Base-by-base conservation (phyloP, 2,329 filamentous ascomycete species). In the Amphichorda felina region DNA sequence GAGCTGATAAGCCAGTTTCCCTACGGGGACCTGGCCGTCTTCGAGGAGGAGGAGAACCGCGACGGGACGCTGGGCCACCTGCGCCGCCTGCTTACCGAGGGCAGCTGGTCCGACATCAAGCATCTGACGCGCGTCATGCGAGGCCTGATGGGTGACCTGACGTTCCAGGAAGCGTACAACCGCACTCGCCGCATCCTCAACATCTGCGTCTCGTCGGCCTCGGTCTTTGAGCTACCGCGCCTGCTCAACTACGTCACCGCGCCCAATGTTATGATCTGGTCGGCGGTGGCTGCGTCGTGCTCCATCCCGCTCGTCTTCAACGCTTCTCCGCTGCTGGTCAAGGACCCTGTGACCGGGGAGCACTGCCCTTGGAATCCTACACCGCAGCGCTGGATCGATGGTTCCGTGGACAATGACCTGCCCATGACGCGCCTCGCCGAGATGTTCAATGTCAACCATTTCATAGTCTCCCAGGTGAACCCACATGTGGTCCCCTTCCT, bases 391-490 rank as follows among this genome's bases (percentile, higher is more conserved):
- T 95, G 85, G 73, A 94, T 96, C 35, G 89, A 96, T 53, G 89
- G 89, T 1, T 95, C 88, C 1, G 85, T 96, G 16, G 87, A 95
- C 52, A 91, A 91, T 40, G 89, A 96, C 54, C 65, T 96, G 3
- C 89, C 89, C 2, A 94, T 94, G 76, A 86, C 81, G 15, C 75
- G 85, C 2, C 66, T 96, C 13, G 79, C 87, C 1, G 87, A 94
- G 51, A 88, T 95, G 82, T 94, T 95, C 65, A 94, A 95, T 50
- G 88, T 95, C 53, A 95, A 95, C 50, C 89, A 95, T 53, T 95
- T 95, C 51, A 95, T 96, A 45, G 89, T 95, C 14, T 94, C 87
- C 0, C 89, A 96, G 54, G 87, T 95, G 34, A 96, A 96, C 48
- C 89, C 89, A 1, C 89, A 96, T 48, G 84, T 95, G 8, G 75